Evolutionary conservation across 306 rosid genomes (phyloP).

Genomic region (Aeschynomene evenia): DNA sequence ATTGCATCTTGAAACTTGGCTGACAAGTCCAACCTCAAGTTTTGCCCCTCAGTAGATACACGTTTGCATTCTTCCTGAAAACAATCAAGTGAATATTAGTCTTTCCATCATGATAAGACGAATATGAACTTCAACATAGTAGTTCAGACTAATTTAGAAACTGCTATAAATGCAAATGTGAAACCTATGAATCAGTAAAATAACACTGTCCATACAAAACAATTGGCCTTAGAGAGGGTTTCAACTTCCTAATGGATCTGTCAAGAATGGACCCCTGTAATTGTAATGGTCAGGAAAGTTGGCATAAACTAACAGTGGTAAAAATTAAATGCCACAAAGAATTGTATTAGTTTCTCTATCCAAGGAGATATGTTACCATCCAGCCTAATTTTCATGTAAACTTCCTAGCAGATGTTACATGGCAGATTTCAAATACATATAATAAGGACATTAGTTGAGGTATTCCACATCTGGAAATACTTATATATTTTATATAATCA

Average conservation of each 20-base stretch:
- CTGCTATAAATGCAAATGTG: not conserved
- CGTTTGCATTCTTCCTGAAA: constrained; percentile 93
- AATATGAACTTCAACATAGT: constrained; percentile 14
- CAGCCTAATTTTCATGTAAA: not conserved
- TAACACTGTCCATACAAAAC: not conserved
- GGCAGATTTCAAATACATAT: not conserved
- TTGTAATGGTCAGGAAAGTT: not conserved
- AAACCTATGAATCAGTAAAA: not conserved
- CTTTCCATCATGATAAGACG: constrained; percentile 17
- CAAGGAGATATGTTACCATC: not conserved
- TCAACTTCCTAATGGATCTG: constrained; percentile 16
- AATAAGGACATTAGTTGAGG: constrained; percentile 9
- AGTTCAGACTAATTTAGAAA: constrained; percentile 11
- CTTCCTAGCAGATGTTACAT: constrained; percentile 17
- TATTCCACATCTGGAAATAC: constrained; percentile 9
- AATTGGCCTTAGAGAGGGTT: not conserved
- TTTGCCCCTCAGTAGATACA: constrained; percentile 90
- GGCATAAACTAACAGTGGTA: not conserved
- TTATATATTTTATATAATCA: constrained; percentile 8
- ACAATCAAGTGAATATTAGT: constrained; percentile 28
- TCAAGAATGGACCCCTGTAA: not conserved
- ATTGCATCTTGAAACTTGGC: constrained; percentile 94
- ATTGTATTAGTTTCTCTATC: not conserved
- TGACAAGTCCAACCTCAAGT: constrained; percentile 83
- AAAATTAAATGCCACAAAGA: not conserved